phyloP scores from a whole-genome alignment of 129 eudicot genomes.

The Tagetes patula region DNA sequence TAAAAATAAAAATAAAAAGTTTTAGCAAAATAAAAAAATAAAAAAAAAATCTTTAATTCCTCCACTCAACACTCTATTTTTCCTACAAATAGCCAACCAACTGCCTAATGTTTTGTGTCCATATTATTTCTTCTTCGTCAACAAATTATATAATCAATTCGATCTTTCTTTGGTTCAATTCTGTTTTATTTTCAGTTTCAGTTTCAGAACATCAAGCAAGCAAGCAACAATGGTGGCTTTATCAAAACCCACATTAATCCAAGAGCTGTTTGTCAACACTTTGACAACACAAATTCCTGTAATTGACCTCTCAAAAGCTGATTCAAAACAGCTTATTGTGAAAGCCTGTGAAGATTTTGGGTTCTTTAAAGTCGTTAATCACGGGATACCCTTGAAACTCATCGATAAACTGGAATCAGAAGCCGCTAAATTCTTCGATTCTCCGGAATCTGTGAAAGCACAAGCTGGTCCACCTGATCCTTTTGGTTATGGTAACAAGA shows the following conservation, averaged over 20 bases:
- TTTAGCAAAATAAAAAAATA: not conserved
- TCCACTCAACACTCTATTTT: constrained; percentile 1
- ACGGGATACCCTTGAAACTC: constrained; percentile 52
- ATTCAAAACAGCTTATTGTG: constrained; percentile 56
- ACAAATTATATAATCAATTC: not conserved
- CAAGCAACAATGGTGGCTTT: constrained; percentile 52
- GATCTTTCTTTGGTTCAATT: not conserved
- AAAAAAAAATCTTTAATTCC: not conserved
- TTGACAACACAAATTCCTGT: constrained; percentile 44
- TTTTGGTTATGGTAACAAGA: constrained; percentile 76
- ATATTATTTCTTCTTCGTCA: constrained; percentile 22
- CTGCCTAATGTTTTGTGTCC: constrained; percentile 20
- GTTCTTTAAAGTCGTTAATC: constrained; percentile 73
- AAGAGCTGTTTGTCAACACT: constrained; percentile 42
- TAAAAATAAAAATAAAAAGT: not conserved
- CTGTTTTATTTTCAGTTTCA: not conserved
- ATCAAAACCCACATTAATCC: constrained; percentile 46
- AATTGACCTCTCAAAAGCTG: constrained; percentile 76
- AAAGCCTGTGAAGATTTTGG: constrained; percentile 80
- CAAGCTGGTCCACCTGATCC: constrained; percentile 67
- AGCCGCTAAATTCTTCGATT: constrained; percentile 62
- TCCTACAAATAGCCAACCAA: constrained; percentile 37
- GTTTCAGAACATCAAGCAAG: constrained; percentile 16
- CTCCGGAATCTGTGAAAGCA: constrained; percentile 52
- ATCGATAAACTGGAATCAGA: constrained; percentile 59